Evolutionary conservation across 352 stramenopile species (phyloP), one percentile per base, ranked within the genome.

Genomic region (Globisporangium uncinulatum): DNA sequence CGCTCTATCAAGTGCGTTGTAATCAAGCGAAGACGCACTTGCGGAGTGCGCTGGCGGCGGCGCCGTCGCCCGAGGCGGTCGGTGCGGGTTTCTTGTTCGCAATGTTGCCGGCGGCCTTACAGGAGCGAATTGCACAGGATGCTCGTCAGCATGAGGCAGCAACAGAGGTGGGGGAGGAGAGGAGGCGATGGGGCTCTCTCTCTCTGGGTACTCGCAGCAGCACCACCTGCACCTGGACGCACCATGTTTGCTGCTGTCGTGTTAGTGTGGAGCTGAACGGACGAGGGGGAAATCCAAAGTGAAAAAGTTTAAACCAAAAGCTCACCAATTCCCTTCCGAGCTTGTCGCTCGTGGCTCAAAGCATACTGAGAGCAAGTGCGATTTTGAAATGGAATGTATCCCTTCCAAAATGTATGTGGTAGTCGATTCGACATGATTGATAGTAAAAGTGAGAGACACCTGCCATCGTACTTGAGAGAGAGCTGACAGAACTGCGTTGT

Each of bases 11-110:
- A 57, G 46, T 29, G 14, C 14, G 17, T 37, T 8, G 8, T 10
- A 37, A 51, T 41, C 3, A 63, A 14, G 14, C 42, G 24, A 31
- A 39, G 14, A 73, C 72, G 39, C 63, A 80, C 74, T 92, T 92
- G 61, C 81, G 81, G 48, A 92, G 66, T 32, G 69, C 76, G 59
- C 73, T 86, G 49, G 81, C 81, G n/a, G 81, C 81, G 7, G 81
- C 77, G 41, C 81, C 81, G 47, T 87, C 81, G 14, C 56, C 58
- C 11, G 81, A 64, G 6, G 79, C 76, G 24, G 67, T 89, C 19
- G 81, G 81, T 15, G 81, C 81, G 15, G 81, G 76, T 54, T 92
- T 92, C 67, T 88, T 88, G 57, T 67, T 69, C 36, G 70, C 51
- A 66, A 73, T 79, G 21, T 73, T 36, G 66, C 72, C 70, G 41